Evolutionary conservation across 768 basidiomycete species (phyloP), one percentile per base, ranked within the genome.

Genomic region (Rhizopogon vulgaris): DNA sequence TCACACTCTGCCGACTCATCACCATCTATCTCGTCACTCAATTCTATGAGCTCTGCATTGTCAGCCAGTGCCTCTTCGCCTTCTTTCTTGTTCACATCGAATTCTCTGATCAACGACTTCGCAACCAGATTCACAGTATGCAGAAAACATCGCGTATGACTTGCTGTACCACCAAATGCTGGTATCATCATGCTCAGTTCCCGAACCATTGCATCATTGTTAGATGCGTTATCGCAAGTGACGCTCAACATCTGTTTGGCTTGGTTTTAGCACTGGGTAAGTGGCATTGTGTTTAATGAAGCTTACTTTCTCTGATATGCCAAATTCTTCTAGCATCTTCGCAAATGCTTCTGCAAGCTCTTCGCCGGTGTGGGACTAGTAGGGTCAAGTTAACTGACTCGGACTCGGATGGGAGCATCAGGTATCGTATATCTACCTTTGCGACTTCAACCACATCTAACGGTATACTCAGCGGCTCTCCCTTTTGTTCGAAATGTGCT

Each of bases 121-220:
- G 69, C 71, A 1, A 71, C 58, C 0, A 78, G 56, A 38, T 70
- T 73, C 17, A 75, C 17, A 3, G 71, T 0, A 62, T 63, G 48
- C 27, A 49, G 15, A 39, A 37, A 38, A 52, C 36, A 49, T 11
- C 48, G 4, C 11, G 38, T 49, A 0, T 56, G 66, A n/a, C 56
- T 68, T 0, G 50, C 41, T 0, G 25, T n/a, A 0, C 69, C 68
- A 3, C 52, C 49, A 40, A 69, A 72, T 0, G 15, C 24, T 0
- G 34, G 38, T 48, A 0, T 56, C n/a, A n/a, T n/a, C n/a, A n/a
- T 18, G 0, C 5, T 34, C 2, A 69, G 48, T 27, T 64, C 54
- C 0, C 41, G n/a, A 1, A 60, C 54, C 43, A 67, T 50, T 0
- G 57, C 62, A 52, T 62, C 48, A 24, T 69, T 69, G 38, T 63